Evolutionary conservation across 2,329 filamentous ascomycete genomes (phyloP), one percentile per base, ranked within the genome.

Genomic region (Lasiodiplodia citricola): DNA sequence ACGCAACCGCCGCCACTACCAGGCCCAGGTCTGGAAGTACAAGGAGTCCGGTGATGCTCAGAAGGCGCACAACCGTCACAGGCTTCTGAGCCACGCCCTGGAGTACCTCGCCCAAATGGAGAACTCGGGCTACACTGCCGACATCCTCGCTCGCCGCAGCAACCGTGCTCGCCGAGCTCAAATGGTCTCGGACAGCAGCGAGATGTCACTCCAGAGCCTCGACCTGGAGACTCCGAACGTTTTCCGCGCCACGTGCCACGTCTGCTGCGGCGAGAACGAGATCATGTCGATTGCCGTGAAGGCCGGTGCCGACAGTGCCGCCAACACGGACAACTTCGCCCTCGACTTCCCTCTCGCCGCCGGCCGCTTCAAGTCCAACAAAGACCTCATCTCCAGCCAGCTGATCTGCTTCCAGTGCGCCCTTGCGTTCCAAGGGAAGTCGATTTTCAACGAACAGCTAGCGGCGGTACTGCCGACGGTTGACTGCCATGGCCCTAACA

Each of bases 351-450:
- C 77, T 5, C 73, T 78, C 7, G 77, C 77, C 21, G 77, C 76
- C 25, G 76, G 75, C 64, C 66, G 69, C 13, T 75, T 72, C 16
- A 14, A 57, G 13, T 72, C 72, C n/a, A 76, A 76, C 37, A 67
- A 73, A 6, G 70, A 76, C 25, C 67, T 75, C 11, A 62, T 79
- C 14, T 78, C 76, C 18, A 77, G 75, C 60, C 77, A 79, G 71
- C 73, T 74, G 44, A 71, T 78, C 2, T 79, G 77, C 70, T 79
- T 79, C 68, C 77, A 78, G 64, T 79, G 77, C 66, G 75, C 75
- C 10, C 70, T 77, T 3, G 69, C 75, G 16, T 68, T 72, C 18
- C 62, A 51, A 7, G 72, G 72, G 7, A 71, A 66, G 57, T 78
- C 77, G 0, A 74, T 79, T 35, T 79, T 75, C 68, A 71, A 75